Evolutionary conservation across 768 basidiomycete species (phyloP), one percentile per base, ranked within the genome.

Genomic region (Hygrophorus pudorinus): DNA sequence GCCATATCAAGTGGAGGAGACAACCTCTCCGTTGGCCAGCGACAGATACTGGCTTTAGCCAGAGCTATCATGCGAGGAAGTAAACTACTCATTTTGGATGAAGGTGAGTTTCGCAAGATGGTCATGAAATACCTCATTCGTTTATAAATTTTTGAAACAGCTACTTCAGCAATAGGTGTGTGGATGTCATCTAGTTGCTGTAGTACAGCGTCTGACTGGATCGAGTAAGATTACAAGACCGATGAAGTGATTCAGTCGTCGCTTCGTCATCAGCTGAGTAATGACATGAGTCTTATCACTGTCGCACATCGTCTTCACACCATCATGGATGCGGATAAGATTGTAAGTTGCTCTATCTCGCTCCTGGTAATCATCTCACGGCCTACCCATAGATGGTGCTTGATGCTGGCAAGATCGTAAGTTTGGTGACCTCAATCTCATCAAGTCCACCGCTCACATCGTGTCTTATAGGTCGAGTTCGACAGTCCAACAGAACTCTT

Each of bases 1-100:
- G 48, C 51, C 10, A 64, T 77, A 17, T 53, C 67, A 7, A 65
- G 64, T 3, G 81, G 81, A 4, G 85, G 85, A 5, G 59, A 69
- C 14, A 88, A 88, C 56, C 75, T 88, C 49, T 83, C 81, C 1
- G 78, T 83, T 34, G 86, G 86, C 17, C 84, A 88, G 53, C 60
- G 84, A 8, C 85, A 88, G 52, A 70, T 82, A 38, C 68, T 82
- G 38, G 78, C 78, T 7, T 66, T 82, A 56, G 79, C 79, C 4
- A 65, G 80, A 29, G 80, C 80, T 2, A 68, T 81, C 48, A 62
- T 81, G 9, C 65, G 76, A 27, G 67, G 71, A 35, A 79, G 73
- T 59, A 70, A 75, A 36, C 64, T 82, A 27, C 69, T 82, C 38
- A 74, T 82, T 34, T 60, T 81, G 31, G 78, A 78, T 55, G 79